phyloP scores from a whole-genome alignment of 1,284 basidiomycete genomes.

The Papiliotrema laurentii region DNA sequence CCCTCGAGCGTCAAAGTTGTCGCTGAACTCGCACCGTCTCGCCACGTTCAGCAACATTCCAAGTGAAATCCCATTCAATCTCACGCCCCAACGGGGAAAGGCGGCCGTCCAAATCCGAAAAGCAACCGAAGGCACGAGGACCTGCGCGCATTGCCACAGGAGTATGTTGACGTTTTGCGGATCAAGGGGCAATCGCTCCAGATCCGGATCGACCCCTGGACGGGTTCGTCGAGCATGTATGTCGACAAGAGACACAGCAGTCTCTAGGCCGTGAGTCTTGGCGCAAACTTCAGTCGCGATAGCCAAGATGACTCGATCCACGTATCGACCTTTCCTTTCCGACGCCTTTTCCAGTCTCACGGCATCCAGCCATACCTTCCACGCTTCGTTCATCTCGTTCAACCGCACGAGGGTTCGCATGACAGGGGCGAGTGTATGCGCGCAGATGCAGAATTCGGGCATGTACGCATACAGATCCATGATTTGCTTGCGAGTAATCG shows the following conservation, averaged over 20 bases:
- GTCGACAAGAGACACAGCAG: conserved; percentile 30
- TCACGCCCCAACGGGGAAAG: conserved; percentile 33
- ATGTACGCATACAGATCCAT: background rate
- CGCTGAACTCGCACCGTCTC: conserved; percentile 10
- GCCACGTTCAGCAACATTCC: conserved; percentile 29
- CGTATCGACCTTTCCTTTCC: background rate
- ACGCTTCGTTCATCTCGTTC: background rate
- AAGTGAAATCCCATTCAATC: conserved; percentile 27
- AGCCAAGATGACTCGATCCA: conserved; percentile 28
- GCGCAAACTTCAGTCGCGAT: conserved; percentile 24
- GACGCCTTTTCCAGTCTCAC: background rate
- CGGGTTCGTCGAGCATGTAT: background rate
- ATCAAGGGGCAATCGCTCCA: conserved; percentile 22
- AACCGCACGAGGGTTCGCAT: background rate
- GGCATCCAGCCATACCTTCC: background rate
- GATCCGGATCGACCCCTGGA: background rate
- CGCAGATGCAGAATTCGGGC: background rate
- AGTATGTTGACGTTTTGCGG: conserved; percentile 30
- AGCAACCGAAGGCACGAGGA: conserved; percentile 19
- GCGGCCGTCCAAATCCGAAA: conserved; percentile 33
- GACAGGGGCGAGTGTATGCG: conserved; percentile 2
- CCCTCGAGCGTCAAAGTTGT: conserved; percentile 5
- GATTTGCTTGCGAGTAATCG: background rate
- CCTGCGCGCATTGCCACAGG: conserved; percentile 17
- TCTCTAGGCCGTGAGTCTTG: conserved; percentile 9